Evolutionary conservation across 2,329 filamentous ascomycete species (phyloP).

Genomic region (Aspergillus hortae): DNA sequence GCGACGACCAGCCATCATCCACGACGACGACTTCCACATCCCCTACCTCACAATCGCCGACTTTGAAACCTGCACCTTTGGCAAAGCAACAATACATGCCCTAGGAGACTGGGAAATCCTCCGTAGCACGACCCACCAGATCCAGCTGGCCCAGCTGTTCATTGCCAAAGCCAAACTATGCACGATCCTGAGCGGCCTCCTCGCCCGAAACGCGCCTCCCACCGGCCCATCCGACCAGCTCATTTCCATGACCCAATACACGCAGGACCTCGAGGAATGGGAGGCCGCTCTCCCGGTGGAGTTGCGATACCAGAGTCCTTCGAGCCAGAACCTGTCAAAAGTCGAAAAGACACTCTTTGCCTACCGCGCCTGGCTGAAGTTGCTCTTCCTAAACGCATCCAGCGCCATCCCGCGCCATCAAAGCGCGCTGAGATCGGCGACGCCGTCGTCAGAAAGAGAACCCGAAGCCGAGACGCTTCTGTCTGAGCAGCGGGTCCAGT

Average conservation of each 20-base stretch:
- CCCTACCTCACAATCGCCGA: conserved; percentile 74
- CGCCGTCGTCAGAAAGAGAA: conserved; percentile 51
- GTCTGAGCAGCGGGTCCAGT: conserved; percentile 28
- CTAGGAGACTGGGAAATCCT: conserved; percentile 6
- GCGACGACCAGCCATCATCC: conserved; percentile 79
- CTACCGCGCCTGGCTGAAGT: conserved; percentile 74
- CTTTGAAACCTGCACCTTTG: conserved; percentile 1
- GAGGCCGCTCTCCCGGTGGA: not conserved
- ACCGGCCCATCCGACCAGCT: not conserved
- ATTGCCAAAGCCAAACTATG: conserved; percentile 81
- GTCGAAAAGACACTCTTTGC: conserved; percentile 50
- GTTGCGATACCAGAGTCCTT: conserved; percentile 44
- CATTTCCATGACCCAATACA: not conserved
- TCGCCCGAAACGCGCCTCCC: conserved; percentile 37
- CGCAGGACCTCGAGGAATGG: not conserved
- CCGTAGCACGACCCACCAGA: conserved; percentile 55
- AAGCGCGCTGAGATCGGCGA: conserved; percentile 39
- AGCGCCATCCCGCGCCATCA: conserved; percentile 74
- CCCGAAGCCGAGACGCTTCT: conserved; percentile 1
- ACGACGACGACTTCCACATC: conserved; percentile 75
- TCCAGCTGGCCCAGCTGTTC: conserved; percentile 72
- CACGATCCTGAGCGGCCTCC: conserved; percentile 74
- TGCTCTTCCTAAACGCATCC: conserved; percentile 80
- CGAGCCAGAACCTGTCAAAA: conserved; percentile 36
- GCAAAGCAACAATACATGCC: not conserved